Percentiles rank a stretch among this genome's conserved stretches.
phyloP scores from a whole-genome alignment of 805 yeast species.

The Suhomyces emberorum region DNA sequence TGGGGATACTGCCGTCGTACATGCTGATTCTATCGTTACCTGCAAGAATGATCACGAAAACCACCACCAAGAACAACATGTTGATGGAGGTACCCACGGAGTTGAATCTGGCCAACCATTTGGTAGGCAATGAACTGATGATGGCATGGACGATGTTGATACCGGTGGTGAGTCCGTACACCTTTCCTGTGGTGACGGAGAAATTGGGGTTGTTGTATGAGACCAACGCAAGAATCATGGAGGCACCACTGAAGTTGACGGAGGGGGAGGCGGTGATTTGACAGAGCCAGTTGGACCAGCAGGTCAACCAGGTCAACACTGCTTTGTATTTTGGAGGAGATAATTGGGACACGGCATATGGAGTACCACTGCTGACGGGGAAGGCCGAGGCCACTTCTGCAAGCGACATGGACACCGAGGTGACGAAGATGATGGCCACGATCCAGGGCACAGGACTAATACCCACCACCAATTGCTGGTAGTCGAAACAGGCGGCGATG shows the following conservation, averaged over 20 bases:
- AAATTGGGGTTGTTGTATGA: slow-evolving; percentile 40
- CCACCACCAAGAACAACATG: slow-evolving; percentile 47
- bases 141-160: slow-evolving; percentile 46
- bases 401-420: slow-evolving; percentile 57
- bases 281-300: slow-evolving; percentile 64
- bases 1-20: slow-evolving; percentile 31
- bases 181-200: slow-evolving; percentile 45
- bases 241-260: slow-evolving; percentile 55
- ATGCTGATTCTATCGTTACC: slow-evolving; percentile 44
- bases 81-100: slow-evolving; percentile 49
- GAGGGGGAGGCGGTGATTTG: slow-evolving; percentile 64
- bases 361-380: slow-evolving; percentile 69
- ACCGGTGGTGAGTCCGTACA: slow-evolving; percentile 51
- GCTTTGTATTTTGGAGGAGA: slow-evolving; percentile 56
- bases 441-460: slow-evolving; percentile 62
- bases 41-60: slow-evolving; percentile 51
- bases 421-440: slow-evolving; percentile 52
- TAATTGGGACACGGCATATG: slow-evolving; percentile 62
- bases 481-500: slow-evolving; percentile 58
- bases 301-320: slow-evolving; percentile 57
- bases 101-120: slow-evolving; percentile 50
- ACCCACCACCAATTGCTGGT: slow-evolving; percentile 60
- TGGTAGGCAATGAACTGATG: slow-evolving; percentile 53
- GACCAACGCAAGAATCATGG: slow-evolving; percentile 52
- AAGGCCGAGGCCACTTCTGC: slow-evolving; percentile 64